Base-by-base conservation (phyloP, 2,329 filamentous ascomycete genomes). In the Ophiostoma sp. region DNA sequence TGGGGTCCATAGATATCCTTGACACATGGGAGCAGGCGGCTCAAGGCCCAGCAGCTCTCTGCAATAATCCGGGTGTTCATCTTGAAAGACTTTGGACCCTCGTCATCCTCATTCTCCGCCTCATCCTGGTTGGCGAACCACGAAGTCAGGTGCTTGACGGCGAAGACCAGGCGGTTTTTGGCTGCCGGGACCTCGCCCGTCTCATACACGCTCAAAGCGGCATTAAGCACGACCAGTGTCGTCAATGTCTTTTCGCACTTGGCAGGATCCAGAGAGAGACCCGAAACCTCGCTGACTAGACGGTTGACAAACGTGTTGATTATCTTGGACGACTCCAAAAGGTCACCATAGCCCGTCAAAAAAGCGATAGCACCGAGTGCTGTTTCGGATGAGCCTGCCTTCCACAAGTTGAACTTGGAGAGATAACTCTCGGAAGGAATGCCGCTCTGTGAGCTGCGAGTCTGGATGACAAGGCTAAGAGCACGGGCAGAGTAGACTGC, bases 1-100 rank as follows among this genome's bases (percentile, higher is more conserved):
- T 97, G 92, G 0, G 91, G 87, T 0, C 94, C 95, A 75, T 97
- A 97, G 0, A 97, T 88, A 66, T 93, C 90, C 71, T 87, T 86
- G 75, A 97, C 89, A 57, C 85, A 86, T 1, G 92, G 91, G 0
- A 97, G 79, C 3, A 97, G 80, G 3, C 82, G 79, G 1, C 86
- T 80, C 69, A 92, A 76, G 72, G 82, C 83, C 75, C 88, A 80
- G 76, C 87, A 85, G 73, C 84, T 79, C 80, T 87, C 80, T 39
- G 83, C 77, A 72, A 81, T 77, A n/a, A 86, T 73, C 69, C 79
- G 78, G n/a, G 79, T 39, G 35, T 65, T 39, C 62, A 65, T 65
- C 20, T 23, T 23, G 76, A 31, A 82, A 79, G 1, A 86, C 72
- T 8, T 3, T 11, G 3, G 6, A n/a, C 23, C 60, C 60, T 64